Conservation (phyloP, 129 eudicot species). For the Calendula officinalis region DNA sequence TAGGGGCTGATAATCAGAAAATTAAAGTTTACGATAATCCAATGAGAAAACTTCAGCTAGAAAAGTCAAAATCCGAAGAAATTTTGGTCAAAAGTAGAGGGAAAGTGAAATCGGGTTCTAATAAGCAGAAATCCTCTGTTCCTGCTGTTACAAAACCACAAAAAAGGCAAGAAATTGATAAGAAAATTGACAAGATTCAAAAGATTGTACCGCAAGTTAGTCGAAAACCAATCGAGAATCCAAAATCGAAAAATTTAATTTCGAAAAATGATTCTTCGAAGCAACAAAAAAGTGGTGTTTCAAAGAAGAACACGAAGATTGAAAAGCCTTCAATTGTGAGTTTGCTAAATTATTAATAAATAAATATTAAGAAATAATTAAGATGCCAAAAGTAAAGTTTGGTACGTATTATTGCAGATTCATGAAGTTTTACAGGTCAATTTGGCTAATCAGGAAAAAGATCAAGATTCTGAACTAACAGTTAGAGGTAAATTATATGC, state of each 20-base stretch:
- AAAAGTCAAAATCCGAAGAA: conserved; percentile 39
- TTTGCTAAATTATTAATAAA: too few species aligned
- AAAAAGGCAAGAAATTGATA: conserved; percentile 46
- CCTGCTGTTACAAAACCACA: conserved; percentile 32
- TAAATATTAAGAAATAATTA: too few species aligned
- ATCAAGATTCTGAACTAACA: conserved; percentile 26
- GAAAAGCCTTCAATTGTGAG: conserved; percentile 38
- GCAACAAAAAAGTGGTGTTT: conserved; percentile 28
- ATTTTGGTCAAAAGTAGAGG: conserved; percentile 31
- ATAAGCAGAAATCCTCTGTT: conserved; percentile 41
- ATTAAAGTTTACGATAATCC: conserved; percentile 26
- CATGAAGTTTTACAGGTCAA: conserved; percentile 30
- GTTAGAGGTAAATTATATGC: conserved; percentile 30
- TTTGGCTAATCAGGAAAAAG: conserved; percentile 27
- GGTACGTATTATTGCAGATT: conserved; percentile 38
- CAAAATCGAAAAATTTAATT: conserved; percentile 36
- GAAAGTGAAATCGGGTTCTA: conserved; percentile 25
- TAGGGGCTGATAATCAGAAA: conserved; percentile 34
- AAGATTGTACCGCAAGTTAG: conserved; percentile 35
- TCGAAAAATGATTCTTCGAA: conserved; percentile 14
- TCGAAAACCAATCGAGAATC: conserved; percentile 38
- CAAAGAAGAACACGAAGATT: conserved; percentile 35
- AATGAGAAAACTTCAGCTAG: conserved; percentile 33
- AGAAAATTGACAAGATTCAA: conserved; percentile 45
- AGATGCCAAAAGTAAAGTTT: background rate